Evolutionary conservation across 148 eudicot genomes (phyloP).

Genomic region (Cornus kousa): DNA sequence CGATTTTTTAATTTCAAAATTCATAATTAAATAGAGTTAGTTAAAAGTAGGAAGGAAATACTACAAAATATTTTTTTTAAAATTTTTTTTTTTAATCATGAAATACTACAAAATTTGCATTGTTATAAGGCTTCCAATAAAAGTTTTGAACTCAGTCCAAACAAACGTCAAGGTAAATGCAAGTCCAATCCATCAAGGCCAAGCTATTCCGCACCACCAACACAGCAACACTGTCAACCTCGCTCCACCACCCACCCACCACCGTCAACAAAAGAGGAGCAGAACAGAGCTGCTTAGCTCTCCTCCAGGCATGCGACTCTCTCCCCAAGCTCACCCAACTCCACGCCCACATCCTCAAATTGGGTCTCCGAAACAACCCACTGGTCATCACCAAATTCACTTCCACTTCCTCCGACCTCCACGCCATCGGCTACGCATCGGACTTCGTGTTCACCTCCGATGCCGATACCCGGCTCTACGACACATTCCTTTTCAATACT

Average conservation of each 20-base stretch:
- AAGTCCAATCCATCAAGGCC: not conserved
- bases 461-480: conserved; percentile 32
- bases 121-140: too few relatives aligned
- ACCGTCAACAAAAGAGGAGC: conserved; percentile 31
- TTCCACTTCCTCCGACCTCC: conserved; percentile 40
- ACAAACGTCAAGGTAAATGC: conserved; percentile 4
- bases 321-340: conserved; percentile 41
- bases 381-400: conserved; percentile 63
- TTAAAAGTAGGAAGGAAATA: too few relatives aligned
- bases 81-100: too few relatives aligned
- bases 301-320: conserved; percentile 48
- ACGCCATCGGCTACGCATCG: conserved; percentile 42
- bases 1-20: too few relatives aligned
- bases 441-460: conserved; percentile 39
- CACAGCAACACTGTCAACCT: not conserved
- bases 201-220: conserved; percentile 9
- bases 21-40: too few relatives aligned
- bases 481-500: conserved; percentile 62
- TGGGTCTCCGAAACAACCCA: conserved; percentile 55
- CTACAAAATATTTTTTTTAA: too few relatives aligned
- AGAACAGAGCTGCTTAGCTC: conserved; percentile 44
- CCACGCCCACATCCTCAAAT: conserved; percentile 52
- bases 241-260: not conserved
- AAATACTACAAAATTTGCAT: too few relatives aligned
- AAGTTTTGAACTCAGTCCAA: too few relatives aligned